Evolutionary conservation across 345 rosid genomes (phyloP).

Genomic region (Nephelium lappaceum): DNA sequence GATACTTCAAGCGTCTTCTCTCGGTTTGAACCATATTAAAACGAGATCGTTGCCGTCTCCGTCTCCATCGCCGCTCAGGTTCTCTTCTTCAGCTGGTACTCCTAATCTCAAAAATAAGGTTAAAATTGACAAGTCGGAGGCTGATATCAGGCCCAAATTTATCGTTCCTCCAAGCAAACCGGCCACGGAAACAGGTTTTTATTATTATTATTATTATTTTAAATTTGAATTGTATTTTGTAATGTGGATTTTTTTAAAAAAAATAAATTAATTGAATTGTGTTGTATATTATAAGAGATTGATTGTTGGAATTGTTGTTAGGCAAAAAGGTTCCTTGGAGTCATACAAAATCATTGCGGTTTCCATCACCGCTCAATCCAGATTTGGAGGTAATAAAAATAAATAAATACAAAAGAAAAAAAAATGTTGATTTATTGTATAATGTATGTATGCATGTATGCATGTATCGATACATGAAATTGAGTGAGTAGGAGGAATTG

Average conservation of each 20-base stretch:
- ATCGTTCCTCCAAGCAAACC: constrained; percentile 3
- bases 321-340: constrained; percentile 63
- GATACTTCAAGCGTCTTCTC: constrained; percentile 57
- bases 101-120: constrained; percentile 26
- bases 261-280: constrained; percentile 1
- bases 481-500: background rate
- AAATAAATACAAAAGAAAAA: background rate
- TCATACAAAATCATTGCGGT: constrained; percentile 68
- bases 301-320: constrained; percentile 26
- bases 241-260: background rate
- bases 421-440: background rate
- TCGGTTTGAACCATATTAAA: constrained; percentile 75
- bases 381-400: constrained; percentile 61
- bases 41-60: constrained; percentile 56
- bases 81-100: constrained; percentile 44
- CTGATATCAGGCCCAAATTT: constrained; percentile 9
- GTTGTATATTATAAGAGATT: background rate
- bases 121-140: constrained; percentile 28
- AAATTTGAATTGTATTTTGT: background rate
- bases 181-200: constrained; percentile 11
- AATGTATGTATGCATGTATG: background rate
- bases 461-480: background rate
- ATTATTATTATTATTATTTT: background rate
- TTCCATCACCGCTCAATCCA: constrained; percentile 49
- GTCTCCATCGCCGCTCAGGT: constrained; percentile 57